phyloP scores from a whole-genome alignment of 495 filamentous ascomycete genomes.

The Peziza echinospora region DNA sequence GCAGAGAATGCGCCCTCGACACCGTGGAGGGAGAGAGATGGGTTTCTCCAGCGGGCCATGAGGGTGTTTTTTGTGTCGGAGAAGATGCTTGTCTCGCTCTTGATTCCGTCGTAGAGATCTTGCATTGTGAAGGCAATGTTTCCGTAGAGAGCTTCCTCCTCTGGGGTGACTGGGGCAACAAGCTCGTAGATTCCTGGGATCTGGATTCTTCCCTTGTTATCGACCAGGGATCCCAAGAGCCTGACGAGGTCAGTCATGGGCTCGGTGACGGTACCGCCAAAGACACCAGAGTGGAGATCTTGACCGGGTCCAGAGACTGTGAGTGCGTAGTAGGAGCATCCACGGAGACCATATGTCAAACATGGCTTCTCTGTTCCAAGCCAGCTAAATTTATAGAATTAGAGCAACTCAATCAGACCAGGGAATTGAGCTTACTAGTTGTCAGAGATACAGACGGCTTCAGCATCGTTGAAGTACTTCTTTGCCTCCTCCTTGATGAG shows the following conservation, averaged over 20 bases:
- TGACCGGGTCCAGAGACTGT: conserved; percentile 72
- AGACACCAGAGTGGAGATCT: conserved; percentile 90
- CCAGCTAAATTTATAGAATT: conserved; percentile 32
- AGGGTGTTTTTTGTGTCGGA: conserved; percentile 68
- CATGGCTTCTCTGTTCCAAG: conserved; percentile 95
- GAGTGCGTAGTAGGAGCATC: conserved; percentile 89
- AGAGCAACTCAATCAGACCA: neutral
- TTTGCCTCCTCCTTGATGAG: conserved; percentile 76
- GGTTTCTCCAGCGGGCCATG: conserved; percentile 88
- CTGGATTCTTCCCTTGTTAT: conserved; percentile 69
- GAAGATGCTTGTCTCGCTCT: conserved; percentile 65
- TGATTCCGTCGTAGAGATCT: conserved; percentile 74
- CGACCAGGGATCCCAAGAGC: conserved; percentile 61
- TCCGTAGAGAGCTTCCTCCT: conserved; percentile 68
- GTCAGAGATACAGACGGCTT: conserved; percentile 95
- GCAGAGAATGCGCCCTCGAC: conserved; percentile 89
- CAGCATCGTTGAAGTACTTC: conserved; percentile 79
- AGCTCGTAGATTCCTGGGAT: conserved; percentile 79
- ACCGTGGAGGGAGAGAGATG: conserved; percentile 88
- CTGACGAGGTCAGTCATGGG: conserved; percentile 91
- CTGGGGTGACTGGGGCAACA: conserved; percentile 64
- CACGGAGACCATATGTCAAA: conserved; percentile 90
- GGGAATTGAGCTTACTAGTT: conserved; percentile 40
- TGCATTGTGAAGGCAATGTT: conserved; percentile 87
- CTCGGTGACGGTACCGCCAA: conserved; percentile 85